Evolutionary conservation across 805 yeast genomes (phyloP).

Genomic region (Debaryomyces tyrocola): DNA sequence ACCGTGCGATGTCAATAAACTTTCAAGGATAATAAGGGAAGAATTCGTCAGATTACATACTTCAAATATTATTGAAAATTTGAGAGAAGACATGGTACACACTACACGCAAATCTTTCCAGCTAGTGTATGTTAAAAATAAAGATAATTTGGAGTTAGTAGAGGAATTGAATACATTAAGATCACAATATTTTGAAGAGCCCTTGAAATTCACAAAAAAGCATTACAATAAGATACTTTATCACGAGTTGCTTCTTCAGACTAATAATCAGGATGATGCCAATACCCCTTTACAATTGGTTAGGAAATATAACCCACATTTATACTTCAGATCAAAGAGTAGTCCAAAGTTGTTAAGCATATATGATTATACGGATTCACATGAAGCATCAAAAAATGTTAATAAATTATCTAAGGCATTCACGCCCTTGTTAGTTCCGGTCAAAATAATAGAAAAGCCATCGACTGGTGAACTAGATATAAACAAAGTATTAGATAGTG

Average conservation of each 20-base stretch:
- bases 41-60: conserved; percentile 36
- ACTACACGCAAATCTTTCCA: conserved; percentile 26
- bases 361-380: conserved; percentile 2
- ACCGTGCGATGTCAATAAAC: conserved; percentile 26
- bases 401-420: conserved; percentile 4
- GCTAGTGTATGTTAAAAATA: conserved; percentile 29
- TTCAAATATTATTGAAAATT: conserved; percentile 20
- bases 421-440: conserved; percentile 32
- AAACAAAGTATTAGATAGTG: conserved; percentile 28
- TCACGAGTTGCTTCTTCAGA: conserved; percentile 12
- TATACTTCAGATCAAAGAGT: conserved; percentile 14
- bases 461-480: conserved; percentile 34
- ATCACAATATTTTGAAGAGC: conserved; percentile 2
- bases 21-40: conserved; percentile 28
- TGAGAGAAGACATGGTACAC: conserved; percentile 26
- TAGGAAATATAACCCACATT: conserved; percentile 19
- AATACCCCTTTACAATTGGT: conserved; percentile 11
- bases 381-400: not conserved
- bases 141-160: conserved; percentile 10
- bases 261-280: not conserved
- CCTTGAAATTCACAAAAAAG: conserved; percentile 1
- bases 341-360: conserved; percentile 1
- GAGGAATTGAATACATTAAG: conserved; percentile 6
- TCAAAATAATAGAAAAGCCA: conserved; percentile 28
- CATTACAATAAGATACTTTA: conserved; percentile 8